phyloP scores from a whole-genome alignment of 2,329 filamentous ascomycete species.

The Corinectria fuckeliana region DNA sequence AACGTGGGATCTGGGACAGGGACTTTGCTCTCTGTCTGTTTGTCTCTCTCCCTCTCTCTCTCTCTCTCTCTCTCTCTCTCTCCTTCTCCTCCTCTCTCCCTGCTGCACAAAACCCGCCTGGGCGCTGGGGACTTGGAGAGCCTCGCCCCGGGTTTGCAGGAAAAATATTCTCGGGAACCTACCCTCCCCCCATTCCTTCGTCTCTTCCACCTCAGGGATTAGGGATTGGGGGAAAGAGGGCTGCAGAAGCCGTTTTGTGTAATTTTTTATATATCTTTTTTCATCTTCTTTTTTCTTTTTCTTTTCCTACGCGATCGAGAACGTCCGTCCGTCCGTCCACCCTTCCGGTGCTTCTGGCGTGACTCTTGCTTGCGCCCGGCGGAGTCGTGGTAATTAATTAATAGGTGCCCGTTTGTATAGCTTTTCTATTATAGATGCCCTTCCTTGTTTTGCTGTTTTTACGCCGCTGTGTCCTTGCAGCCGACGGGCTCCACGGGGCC shows the following conservation, averaged over 20 bases:
- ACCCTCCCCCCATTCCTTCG: neutral
- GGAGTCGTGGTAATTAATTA: neutral
- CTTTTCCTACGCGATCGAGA: neutral
- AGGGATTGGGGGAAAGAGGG: neutral
- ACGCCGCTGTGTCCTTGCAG: neutral
- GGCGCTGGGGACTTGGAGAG: no score
- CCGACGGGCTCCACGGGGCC: neutral
- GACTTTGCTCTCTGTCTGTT: neutral
- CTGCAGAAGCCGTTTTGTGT: slow-evolving; percentile 1
- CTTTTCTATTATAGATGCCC: neutral
- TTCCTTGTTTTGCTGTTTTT: neutral
- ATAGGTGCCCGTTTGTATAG: slow-evolving; percentile 7
- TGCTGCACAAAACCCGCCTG: neutral
- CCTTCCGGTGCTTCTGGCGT: slow-evolving; percentile 14
- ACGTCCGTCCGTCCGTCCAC: neutral
- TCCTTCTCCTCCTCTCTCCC: neutral
- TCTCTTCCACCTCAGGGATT: neutral
- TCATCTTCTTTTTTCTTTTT: neutral
- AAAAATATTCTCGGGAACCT: slow-evolving; percentile 3
- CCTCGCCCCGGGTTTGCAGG: neutral
- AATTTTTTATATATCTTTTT: neutral
- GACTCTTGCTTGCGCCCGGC: slow-evolving; percentile 13
- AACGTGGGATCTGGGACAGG: neutral
- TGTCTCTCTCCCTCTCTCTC: neutral
- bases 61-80: neutral